These are phyloP conservation scores for Dichotomopilus funicola DNA, from an alignment of 2,329 filamentous ascomycete species.

Conservation along the genomic window DNA sequence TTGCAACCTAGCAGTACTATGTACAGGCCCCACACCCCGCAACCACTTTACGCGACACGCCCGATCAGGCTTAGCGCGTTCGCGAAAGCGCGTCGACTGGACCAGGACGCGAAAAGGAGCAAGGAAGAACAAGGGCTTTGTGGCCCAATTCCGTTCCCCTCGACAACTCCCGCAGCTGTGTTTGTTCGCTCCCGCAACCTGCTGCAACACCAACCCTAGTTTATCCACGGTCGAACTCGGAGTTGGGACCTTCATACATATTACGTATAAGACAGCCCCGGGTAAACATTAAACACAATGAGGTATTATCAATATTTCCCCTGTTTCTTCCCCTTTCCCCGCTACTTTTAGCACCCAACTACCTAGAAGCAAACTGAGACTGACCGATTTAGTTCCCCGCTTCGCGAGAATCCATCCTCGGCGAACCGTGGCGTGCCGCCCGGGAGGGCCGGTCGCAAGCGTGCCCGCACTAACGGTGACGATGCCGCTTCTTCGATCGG, in stretches of 20 bases:
- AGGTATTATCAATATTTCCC: slow-evolving; percentile 17
- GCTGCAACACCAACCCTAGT: neutral
- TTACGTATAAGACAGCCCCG: too few species aligned
- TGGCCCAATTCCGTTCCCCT: slow-evolving; percentile 17
- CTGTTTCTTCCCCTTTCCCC: too few species aligned
- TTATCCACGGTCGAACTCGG: neutral
- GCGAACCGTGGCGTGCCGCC: slow-evolving; percentile 66
- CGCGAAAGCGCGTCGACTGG: slow-evolving; percentile 18
- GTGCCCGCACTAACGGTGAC: slow-evolving; percentile 45
- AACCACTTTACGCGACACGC: slow-evolving; percentile 27
- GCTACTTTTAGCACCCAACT: neutral
- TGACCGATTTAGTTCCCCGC: slow-evolving; percentile 60
- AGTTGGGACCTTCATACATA: too few species aligned
- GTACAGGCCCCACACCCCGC: slow-evolving; percentile 4
- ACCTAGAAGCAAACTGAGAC: neutral
- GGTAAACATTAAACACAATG: slow-evolving; percentile 15
- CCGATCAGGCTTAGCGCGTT: slow-evolving; percentile 18
- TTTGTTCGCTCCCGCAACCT: slow-evolving; percentile 8
- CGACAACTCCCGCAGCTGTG: slow-evolving; percentile 4
- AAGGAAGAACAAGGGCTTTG: slow-evolving; percentile 10
- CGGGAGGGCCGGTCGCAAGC: slow-evolving; percentile 45
- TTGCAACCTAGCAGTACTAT: slow-evolving; percentile 6
- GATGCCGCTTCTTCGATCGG: slow-evolving; percentile 47
- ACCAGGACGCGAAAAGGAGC: slow-evolving; percentile 21
- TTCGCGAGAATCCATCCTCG: slow-evolving; percentile 72